Evolutionary conservation across 306 rosid species (phyloP).

Genomic region (Heteromeles arbutifolia): DNA sequence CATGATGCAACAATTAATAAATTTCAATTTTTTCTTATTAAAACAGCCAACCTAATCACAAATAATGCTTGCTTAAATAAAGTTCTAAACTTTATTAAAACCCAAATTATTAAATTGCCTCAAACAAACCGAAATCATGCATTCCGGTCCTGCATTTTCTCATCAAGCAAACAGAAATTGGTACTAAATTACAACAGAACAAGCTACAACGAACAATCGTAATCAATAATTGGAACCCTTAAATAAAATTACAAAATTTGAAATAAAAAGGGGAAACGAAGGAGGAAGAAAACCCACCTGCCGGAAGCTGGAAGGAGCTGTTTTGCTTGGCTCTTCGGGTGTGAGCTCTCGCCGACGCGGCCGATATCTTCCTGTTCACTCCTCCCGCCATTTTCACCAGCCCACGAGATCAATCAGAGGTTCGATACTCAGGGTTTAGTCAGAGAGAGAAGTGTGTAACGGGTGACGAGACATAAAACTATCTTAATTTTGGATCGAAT

Average conservation of each 20-base stretch:
- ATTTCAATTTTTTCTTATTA: neutral
- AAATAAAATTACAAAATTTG: neutral
- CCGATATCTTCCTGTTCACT: constrained; percentile 59
- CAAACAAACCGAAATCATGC: neutral
- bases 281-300: constrained; percentile 31
- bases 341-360: constrained; percentile 80
- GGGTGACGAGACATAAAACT: neutral
- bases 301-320: constrained; percentile 36
- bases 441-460: neutral
- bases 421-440: too few species aligned
- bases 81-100: neutral
- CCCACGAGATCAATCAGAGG: neutral
- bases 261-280: neutral
- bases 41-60: neutral
- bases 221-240: neutral
- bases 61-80: neutral
- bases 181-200: neutral
- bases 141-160: neutral
- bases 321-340: constrained; percentile 51
- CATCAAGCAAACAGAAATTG: neutral
- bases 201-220: neutral
- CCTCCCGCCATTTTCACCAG: constrained; percentile 44
- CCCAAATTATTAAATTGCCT: neutral
- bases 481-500: too few species aligned
- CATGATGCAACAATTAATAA: neutral